Conservation (phyloP, 2,329 filamentous ascomycete genomes). For the Colletotrichum australisinense region DNA sequence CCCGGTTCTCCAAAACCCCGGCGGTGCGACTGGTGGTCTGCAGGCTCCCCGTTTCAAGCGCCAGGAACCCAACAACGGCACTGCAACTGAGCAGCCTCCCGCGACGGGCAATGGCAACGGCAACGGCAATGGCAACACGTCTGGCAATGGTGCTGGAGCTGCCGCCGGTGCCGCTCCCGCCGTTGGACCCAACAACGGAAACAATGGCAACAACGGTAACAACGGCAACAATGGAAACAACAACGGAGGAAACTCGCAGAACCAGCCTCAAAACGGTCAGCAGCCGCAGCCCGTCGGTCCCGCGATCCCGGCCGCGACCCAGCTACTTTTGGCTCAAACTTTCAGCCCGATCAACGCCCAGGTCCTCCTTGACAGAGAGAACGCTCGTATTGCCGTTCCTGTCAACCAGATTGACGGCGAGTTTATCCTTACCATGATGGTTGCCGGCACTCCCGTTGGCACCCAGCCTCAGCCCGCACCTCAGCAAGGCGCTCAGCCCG, state of each 20-base stretch:
- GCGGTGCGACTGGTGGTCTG: constrained; percentile 33
- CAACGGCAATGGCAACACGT: not conserved
- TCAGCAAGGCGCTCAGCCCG: constrained; percentile 2
- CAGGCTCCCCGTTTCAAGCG: constrained; percentile 25
- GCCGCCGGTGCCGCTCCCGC: constrained; percentile 5
- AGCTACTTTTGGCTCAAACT: constrained; percentile 38
- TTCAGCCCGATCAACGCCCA: constrained; percentile 36
- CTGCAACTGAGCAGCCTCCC: not conserved
- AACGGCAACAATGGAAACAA: not conserved
- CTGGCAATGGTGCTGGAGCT: constrained; percentile 7
- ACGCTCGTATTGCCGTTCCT: constrained; percentile 37
- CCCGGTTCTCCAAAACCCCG: constrained; percentile 38
- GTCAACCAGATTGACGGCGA: constrained; percentile 38
- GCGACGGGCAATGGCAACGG: not conserved
- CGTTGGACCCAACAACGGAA: not conserved
- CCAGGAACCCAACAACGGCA: constrained; percentile 27
- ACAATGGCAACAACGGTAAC: not conserved
- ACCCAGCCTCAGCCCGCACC: constrained; percentile 24
- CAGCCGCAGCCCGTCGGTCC: not conserved
- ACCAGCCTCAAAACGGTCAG: not conserved
- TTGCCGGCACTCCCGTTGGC: constrained; percentile 30
- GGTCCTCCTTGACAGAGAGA: constrained; percentile 37
- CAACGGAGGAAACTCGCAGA: not conserved
- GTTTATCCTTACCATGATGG: constrained; percentile 39
- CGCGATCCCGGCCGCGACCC: constrained; percentile 36